Conservation (phyloP, 768 basidiomycete genomes). For the Russula abietina region DNA sequence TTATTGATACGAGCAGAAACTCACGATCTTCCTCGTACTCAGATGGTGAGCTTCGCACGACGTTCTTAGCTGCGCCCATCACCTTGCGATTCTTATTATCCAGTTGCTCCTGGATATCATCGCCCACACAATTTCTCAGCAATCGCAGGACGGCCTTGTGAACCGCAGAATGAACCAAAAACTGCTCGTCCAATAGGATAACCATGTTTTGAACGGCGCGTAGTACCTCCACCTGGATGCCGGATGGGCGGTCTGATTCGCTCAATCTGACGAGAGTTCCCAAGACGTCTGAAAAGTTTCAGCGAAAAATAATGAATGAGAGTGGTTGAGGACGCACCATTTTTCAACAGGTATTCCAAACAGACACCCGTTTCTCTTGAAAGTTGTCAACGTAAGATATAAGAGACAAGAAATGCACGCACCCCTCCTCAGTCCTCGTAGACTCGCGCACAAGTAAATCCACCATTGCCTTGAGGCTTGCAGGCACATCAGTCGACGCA, state of each 20-base stretch:
- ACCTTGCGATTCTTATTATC: constrained; percentile 62
- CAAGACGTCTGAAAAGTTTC: constrained; percentile 56
- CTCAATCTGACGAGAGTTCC: constrained; percentile 80
- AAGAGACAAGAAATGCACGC: constrained; percentile 31
- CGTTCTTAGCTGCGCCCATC: constrained; percentile 80
- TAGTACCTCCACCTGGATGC: constrained; percentile 88
- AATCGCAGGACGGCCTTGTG: constrained; percentile 84
- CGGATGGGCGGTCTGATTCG: constrained; percentile 77
- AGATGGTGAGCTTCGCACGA: constrained; percentile 63
- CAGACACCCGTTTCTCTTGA: constrained; percentile 79
- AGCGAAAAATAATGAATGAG: constrained; percentile 2
- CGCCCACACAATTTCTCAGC: constrained; percentile 84
- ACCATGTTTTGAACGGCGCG: constrained; percentile 87
- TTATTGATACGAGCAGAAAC: constrained; percentile 30
- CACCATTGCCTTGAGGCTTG: constrained; percentile 69
- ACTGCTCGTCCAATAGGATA: constrained; percentile 85
- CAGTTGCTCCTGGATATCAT: constrained; percentile 81
- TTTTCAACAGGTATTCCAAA: constrained; percentile 85
- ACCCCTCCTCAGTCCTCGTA: constrained; percentile 83
- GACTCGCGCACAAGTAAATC: constrained; percentile 85
- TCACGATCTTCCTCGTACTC: constrained; percentile 85
- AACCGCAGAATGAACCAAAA: constrained; percentile 85
- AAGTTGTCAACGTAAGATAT: constrained; percentile 6
- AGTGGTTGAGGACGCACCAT: constrained; percentile 44
- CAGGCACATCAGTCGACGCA: constrained; percentile 72